Evolutionary conservation across 345 rosid genomes (phyloP).

Genomic region (Populus simonii): DNA sequence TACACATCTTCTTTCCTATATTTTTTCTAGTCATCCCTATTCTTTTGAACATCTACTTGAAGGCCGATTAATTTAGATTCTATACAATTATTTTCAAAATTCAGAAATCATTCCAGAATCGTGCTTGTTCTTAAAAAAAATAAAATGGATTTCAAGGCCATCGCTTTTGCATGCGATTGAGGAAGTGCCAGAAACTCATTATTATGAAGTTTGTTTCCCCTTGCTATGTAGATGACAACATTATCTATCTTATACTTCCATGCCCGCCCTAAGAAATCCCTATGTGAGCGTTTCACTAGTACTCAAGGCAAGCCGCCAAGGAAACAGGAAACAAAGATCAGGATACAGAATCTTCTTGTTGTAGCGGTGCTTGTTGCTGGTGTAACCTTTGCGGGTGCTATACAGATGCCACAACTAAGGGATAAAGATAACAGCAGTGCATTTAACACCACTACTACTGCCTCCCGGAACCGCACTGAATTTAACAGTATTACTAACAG

Average conservation of each 20-base stretch:
- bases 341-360: constrained; percentile 22
- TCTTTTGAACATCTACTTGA: not conserved
- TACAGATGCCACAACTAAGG: not conserved
- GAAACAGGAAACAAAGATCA: constrained; percentile 4
- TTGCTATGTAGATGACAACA: not conserved
- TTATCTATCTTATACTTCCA: not conserved
- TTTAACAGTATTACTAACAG: not conserved
- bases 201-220: not conserved
- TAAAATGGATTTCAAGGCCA: too few species aligned
- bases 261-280: not conserved
- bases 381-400: constrained; percentile 23
- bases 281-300: not conserved
- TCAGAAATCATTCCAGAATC: not conserved
- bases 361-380: constrained; percentile 24
- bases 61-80: not conserved
- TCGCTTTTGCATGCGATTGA: too few species aligned
- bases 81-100: not conserved
- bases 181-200: not conserved
- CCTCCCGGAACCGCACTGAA: not conserved
- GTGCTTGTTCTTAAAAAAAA: not conserved
- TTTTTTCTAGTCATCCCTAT: not conserved
- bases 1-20: too few species aligned
- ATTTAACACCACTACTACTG: not conserved
- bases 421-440: not conserved
- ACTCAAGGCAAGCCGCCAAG: not conserved